Base-by-base conservation (phyloP, 2,329 filamentous ascomycete species). In the Phaeophleospora eucalypticola region DNA sequence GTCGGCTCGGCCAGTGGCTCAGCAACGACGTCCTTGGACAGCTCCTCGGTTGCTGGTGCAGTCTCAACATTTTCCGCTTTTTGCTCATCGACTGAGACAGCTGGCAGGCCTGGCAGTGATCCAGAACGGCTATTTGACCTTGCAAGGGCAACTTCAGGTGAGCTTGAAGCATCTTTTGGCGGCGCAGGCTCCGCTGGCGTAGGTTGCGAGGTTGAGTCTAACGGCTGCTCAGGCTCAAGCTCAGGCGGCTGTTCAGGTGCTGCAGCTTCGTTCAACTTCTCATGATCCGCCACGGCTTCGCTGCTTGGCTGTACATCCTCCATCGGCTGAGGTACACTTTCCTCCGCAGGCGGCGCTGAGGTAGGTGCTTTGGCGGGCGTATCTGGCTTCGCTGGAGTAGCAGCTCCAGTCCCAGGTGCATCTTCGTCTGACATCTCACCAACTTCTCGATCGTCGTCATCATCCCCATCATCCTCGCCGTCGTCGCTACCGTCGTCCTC, bases 391-490 rank as follows among this genome's bases (percentile, higher is more conserved):
- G 50, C 53, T 4, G 53, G 50, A 18, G 53, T 56, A n/a, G 48
- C 50, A 36, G 49, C 47, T 20, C 52, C 52, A 42, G 56, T 57
- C 14, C 46, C 56, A 7, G 53, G 54, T 21, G 51, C 59, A 41
- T 59, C 59, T 3, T 64, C 62, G 24, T 64, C 64, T 8, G 57
- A 57, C 2, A 63, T 52, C 45, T 67, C 63, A 21, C 63, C 65
- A 12, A 65, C 65, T 36, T 67, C 65, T 29, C 60, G 52, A 41
- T 71, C 66, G 12, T 73, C 71, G n/a, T 73, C 72, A 15, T 74
- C 70, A 9, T 69, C 71, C 1, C 69, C 71, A 29, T 76, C 75
- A n/a, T 71, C 76, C 36, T 77, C 76, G 20, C 74, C 74, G 3
- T 69, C 71, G 4, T 72, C 75, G 2, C 72, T 68, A 10, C 69